Conservation (phyloP, 1,139 yeast species). For the Spathaspora sp. region DNA sequence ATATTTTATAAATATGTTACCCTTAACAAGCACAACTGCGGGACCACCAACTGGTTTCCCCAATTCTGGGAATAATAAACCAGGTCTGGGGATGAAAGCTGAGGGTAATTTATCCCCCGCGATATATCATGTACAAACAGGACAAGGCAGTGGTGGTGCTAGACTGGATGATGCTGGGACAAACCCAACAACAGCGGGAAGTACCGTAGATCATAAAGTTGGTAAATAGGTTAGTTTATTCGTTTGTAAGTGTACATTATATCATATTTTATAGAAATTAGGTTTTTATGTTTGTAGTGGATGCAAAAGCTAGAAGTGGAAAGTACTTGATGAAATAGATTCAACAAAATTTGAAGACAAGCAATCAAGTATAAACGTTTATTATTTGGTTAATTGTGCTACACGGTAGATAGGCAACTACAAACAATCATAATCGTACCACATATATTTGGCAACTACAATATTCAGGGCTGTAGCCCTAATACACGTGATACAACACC, state of each 20-base stretch:
- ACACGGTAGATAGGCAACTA: no score
- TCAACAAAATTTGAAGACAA: neutral
- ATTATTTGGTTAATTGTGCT: no score
- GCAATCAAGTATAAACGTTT: no score
- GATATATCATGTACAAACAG: slow-evolving; percentile 4
- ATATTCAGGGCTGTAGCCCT: slow-evolving; percentile 5
- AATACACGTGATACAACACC: slow-evolving; percentile 2
- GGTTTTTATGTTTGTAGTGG: slow-evolving; percentile 2
- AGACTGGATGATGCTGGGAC: slow-evolving; percentile 8
- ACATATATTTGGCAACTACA: neutral
- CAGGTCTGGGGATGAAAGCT: neutral
- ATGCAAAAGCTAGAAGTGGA: slow-evolving; percentile 3
- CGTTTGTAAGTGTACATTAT: slow-evolving; percentile 1
- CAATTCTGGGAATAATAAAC: neutral
- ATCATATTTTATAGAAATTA: slow-evolving; percentile 4
- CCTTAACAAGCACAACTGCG: slow-evolving; percentile 12
- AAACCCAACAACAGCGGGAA: slow-evolving; percentile 12
- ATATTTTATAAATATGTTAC: slow-evolving; percentile 25
- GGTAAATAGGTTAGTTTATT: neutral
- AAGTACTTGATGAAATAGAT: no score
- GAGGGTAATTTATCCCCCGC: slow-evolving; percentile 7
- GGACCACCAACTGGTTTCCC: slow-evolving; percentile 4
- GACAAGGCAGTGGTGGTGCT: slow-evolving; percentile 3
- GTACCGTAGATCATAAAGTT: slow-evolving; percentile 5
- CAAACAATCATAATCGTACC: no score